These are phyloP conservation scores for Termitomyces eurrhizus DNA, from an alignment of 768 basidiomycete genomes.

Conservation along the genomic window DNA sequence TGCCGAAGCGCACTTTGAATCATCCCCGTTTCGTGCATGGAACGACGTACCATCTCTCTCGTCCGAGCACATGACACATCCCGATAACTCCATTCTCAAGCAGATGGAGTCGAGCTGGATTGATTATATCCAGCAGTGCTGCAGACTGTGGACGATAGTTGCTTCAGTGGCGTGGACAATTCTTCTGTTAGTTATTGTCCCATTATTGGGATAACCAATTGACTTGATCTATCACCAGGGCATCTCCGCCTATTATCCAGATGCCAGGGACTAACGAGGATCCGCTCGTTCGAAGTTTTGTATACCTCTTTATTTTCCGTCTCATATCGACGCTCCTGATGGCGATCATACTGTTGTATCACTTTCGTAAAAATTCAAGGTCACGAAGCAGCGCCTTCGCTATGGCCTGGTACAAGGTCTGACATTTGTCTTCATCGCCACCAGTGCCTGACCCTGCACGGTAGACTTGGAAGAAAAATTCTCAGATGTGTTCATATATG, in stretches of 20 bases:
- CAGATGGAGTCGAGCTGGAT: not conserved
- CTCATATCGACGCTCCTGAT: not conserved
- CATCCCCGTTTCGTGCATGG: not conserved
- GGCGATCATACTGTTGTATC: not conserved
- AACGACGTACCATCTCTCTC: not conserved
- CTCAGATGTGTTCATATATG: not conserved
- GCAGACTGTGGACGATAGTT: not conserved
- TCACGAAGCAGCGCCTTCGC: not conserved
- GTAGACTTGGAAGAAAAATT: not conserved
- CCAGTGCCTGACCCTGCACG: not conserved
- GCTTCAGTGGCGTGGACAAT: not conserved
- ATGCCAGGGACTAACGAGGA: not conserved
- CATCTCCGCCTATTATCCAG: not conserved
- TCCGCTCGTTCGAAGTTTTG: not conserved
- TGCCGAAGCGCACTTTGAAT: not conserved
- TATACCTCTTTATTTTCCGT: not conserved
- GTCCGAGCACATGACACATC: not conserved
- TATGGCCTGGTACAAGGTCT: not conserved
- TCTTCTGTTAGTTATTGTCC: not conserved
- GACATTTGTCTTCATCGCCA: not conserved
- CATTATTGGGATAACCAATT: not conserved
- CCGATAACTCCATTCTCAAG: not conserved
- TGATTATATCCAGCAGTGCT: not conserved
- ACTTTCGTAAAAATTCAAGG: not conserved
- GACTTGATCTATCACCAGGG: not conserved